These are phyloP conservation scores for Pestalotiopsis sp. DNA, from an alignment of 2,329 filamentous ascomycete genomes.

Conservation along the genomic window DNA sequence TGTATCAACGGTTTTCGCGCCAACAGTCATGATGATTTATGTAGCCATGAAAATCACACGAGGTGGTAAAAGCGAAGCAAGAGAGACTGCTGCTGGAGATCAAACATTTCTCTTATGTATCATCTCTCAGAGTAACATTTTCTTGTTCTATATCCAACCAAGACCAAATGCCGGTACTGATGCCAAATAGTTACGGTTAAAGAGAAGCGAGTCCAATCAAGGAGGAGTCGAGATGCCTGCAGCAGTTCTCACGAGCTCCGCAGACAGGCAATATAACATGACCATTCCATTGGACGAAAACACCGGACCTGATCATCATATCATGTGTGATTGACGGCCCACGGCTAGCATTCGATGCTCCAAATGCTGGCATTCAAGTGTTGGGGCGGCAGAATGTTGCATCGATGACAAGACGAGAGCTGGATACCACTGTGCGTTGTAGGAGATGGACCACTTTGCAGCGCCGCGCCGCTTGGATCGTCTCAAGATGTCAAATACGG, in stretches of 20 bases:
- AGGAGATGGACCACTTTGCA: too few species aligned
- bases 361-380: neutral
- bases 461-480: too few species aligned
- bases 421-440: too few species aligned
- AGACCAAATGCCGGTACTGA: neutral
- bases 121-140: neutral
- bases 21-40: neutral
- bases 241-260: neutral
- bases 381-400: neutral
- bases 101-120: neutral
- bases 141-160: neutral
- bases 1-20: neutral
- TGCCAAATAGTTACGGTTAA: neutral
- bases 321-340: neutral
- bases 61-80: neutral
- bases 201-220: neutral
- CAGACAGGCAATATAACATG: neutral
- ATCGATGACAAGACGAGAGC: neutral
- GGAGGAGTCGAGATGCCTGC: neutral
- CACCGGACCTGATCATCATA: neutral
- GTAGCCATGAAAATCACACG: neutral
- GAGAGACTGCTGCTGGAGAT: neutral
- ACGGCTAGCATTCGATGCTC: neutral
- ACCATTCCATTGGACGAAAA: neutral
- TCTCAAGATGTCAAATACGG: too few species aligned